Percentiles rank a stretch among this genome's conserved stretches.
These are phyloP conservation scores for Pichia insulana DNA, from an alignment of 805 yeast genomes.

Conservation along the genomic window DNA sequence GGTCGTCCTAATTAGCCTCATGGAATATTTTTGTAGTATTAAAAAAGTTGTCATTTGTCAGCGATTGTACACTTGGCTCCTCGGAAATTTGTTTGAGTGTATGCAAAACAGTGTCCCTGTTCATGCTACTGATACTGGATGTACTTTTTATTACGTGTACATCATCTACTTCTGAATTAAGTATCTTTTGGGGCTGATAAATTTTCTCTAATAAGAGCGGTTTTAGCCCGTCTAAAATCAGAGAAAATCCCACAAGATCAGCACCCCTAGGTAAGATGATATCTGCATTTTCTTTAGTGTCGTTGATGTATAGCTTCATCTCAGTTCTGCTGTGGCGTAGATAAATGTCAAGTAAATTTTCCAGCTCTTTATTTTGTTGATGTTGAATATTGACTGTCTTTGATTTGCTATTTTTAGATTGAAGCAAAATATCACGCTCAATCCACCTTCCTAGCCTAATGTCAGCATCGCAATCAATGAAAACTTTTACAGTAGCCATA, in stretches of 20 bases:
- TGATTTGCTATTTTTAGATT: constrained; percentile 1
- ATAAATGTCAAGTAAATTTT: constrained; percentile 38
- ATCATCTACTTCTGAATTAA: not conserved
- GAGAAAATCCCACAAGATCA: constrained; percentile 44
- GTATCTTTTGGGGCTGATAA: constrained; percentile 6
- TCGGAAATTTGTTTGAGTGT: constrained; percentile 9
- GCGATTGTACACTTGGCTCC: constrained; percentile 22
- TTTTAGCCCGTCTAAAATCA: constrained; percentile 58
- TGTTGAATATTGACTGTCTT: not conserved
- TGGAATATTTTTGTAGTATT: constrained; percentile 22
- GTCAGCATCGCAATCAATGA: constrained; percentile 80
- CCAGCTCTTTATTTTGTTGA: constrained; percentile 16
- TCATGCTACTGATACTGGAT: constrained; percentile 3
- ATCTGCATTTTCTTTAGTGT: constrained; percentile 69
- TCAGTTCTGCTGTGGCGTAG: constrained; percentile 53
- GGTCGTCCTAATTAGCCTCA: constrained; percentile 17
- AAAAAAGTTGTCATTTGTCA: constrained; percentile 22
- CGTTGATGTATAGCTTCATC: constrained; percentile 53
- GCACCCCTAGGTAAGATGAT: constrained; percentile 67
- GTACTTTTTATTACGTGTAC: not conserved
- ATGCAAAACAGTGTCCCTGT: constrained; percentile 9
- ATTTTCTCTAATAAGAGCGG: constrained; percentile 25
- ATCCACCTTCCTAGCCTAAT: constrained; percentile 77
- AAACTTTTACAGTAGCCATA: constrained; percentile 57
- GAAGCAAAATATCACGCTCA: constrained; percentile 23